Base-by-base conservation (phyloP, 1,284 basidiomycete species). In the Boletellus deceptivus region DNA sequence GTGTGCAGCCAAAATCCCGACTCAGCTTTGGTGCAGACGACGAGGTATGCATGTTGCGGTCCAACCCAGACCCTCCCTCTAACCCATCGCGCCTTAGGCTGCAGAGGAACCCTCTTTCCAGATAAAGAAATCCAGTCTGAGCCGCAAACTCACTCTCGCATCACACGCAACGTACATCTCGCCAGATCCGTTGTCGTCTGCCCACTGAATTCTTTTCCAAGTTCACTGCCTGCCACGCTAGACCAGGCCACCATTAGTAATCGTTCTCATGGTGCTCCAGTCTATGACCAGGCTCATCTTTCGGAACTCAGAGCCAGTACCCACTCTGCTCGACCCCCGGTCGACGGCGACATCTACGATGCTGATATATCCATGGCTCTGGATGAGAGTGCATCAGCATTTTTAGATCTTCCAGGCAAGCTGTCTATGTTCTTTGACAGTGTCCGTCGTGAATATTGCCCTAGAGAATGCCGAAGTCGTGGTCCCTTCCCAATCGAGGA, bases 1-100 rank as follows among this genome's bases (percentile, higher is more conserved):
- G 81, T 54, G 64, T 75, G 6, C 84, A 83, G 61, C 75, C 79
- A 18, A 85, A 83, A 61, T 77, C 84, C 3, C 75, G 78, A 46
- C 72, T 95, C 50, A 94, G 91, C 65, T 95, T 95, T 72, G 92
- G 90, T 6, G 86, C 73, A 11, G 85, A 83, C 27, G 88, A 91
- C 54, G 88, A 89, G 73, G 89, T 87, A 61, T 53, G 76, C 65
- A 59, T 64, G 65, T 50, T 54, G 34, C 40, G 35, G 16, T 11
- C 27, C 14, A 14, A 4, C 41, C 37, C 24, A 44, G 45, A 54
- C 64, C 20, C 20, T 72, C 49, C 63, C 58, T 50, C 44, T 58
- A 5, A 61, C 39, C 43, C 59, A 52, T 56, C 38, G 2, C 37
- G 40, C 46, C 48, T 48, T n/a, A 86, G 82, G 78, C 78, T 59